phyloP scores from a whole-genome alignment of 2,329 filamentous ascomycete species.

The Dactylonectria estremocensis region DNA sequence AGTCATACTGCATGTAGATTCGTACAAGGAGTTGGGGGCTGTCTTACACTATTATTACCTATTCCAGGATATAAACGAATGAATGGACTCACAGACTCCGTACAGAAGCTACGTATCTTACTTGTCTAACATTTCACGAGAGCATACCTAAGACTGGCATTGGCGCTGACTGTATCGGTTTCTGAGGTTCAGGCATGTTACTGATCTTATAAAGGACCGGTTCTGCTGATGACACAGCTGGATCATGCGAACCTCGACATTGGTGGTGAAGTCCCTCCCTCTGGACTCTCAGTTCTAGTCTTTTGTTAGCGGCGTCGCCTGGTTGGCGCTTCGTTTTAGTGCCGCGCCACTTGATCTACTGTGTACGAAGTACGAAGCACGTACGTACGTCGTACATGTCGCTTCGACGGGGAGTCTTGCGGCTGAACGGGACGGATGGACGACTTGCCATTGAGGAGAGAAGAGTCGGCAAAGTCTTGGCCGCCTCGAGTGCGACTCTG shows the following conservation, averaged over 20 bases:
- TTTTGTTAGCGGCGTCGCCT: neutral
- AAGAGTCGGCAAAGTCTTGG: neutral
- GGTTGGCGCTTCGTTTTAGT: neutral
- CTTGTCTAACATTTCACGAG: neutral
- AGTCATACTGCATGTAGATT: slow-evolving; percentile 19
- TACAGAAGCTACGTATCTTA: neutral
- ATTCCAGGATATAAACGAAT: neutral
- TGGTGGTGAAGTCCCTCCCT: neutral
- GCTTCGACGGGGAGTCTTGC: neutral
- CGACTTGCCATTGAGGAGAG: neutral
- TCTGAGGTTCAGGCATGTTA: neutral
- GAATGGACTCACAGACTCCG: neutral
- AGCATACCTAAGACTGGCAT: neutral
- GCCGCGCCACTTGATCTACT: slow-evolving; percentile 3
- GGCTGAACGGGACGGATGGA: too few species aligned
- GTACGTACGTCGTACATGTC: neutral
- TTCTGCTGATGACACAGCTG: neutral
- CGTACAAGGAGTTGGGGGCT: slow-evolving; percentile 19
- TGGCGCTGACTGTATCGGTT: neutral
- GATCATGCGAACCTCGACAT: neutral
- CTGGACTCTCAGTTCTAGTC: neutral
- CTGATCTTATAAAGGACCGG: neutral
- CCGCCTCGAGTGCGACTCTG: neutral
- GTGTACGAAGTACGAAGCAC: too few species aligned
- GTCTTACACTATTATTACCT: slow-evolving; percentile 6